Base-by-base conservation (phyloP, 345 rosid species). In the Boechera divaricarpa region DNA sequence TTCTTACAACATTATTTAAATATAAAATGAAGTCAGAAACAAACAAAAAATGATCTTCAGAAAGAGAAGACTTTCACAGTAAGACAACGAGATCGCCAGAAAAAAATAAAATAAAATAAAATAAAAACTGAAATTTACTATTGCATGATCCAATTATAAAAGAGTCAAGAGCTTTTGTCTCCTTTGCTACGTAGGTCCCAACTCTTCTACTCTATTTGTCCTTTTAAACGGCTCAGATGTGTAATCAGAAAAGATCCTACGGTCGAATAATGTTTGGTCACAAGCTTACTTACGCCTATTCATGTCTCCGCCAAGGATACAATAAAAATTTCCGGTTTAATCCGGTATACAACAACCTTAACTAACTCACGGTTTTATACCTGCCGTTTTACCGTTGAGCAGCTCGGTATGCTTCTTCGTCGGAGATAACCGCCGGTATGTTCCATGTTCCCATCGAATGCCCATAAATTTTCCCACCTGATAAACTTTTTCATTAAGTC, bases 381-480 rank as follows among this genome's bases (percentile, higher is more conserved):
- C 48, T 5, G 38, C 26, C 21, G 12, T 9, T 42, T n/a, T 16
- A 67, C 28, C 39, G 63, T 24, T 59, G 75, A 63, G 80, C 44
- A 77, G 81, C 66, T 51, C 91, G 84, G 63, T 82, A 87, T 2
- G 81, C 73, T 74, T 86, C 91, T 79, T 90, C 97, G 9, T 93
- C 84, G 21, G 78, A 83, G 5, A 92, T 90, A 53, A 86, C 73
- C 2, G 86, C 82, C 6, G 97, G 93, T 68, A 90, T 88, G 42
- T 73, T 90, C 98, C 96, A 94, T 54, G 85, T 84, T 76, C 97
- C 98, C n/a, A 88, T 80, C 35, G 88, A 84, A 69, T 86, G 83
- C 12, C 90, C 97, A 11, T 77, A 81, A 7, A 74, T 45, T 39
- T 78, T 83, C 72, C 93, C 96, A 63, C 97, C 97, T 91, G 6